phyloP scores from a whole-genome alignment of 2,329 filamentous ascomycete genomes.

The Aspergillus glaucus region DNA sequence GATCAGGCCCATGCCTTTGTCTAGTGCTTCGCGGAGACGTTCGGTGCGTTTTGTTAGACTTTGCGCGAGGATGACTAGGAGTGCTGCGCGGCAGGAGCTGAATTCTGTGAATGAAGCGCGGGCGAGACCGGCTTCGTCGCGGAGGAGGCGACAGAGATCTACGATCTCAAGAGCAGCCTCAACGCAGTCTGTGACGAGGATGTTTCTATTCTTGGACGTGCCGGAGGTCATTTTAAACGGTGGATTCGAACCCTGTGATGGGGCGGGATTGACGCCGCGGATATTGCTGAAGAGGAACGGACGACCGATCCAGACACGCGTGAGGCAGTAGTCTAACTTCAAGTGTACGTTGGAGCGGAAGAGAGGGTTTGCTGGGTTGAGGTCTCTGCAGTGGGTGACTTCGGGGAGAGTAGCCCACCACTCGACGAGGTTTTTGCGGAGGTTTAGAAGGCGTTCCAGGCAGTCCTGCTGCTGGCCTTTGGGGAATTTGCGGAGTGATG shows the following conservation, averaged over 20 bases:
- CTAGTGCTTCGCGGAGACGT: slow-evolving; percentile 40
- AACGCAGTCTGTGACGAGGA: slow-evolving; percentile 48
- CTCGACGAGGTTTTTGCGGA: slow-evolving; percentile 34
- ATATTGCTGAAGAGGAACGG: slow-evolving; percentile 46
- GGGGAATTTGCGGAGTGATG: slow-evolving; percentile 32
- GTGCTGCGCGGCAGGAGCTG: slow-evolving; percentile 49
- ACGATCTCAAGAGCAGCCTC: slow-evolving; percentile 48
- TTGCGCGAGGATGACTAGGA: slow-evolving; percentile 43
- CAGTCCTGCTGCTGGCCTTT: slow-evolving; percentile 36
- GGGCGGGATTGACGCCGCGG: slow-evolving; percentile 21
- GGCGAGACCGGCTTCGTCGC: slow-evolving; percentile 48
- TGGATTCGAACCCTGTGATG: slow-evolving; percentile 9
- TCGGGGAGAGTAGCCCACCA: slow-evolving; percentile 39
- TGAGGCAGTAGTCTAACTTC: slow-evolving; percentile 48
- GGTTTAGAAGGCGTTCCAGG: slow-evolving; percentile 33
- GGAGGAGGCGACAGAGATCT: slow-evolving; percentile 45
- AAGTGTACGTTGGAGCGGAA: slow-evolving; percentile 48
- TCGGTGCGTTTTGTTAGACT: slow-evolving; percentile 36
- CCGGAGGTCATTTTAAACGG: slow-evolving; percentile 24
- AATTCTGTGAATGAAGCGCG: slow-evolving; percentile 53
- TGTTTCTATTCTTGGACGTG: slow-evolving; percentile 29
- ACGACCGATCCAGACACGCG: slow-evolving; percentile 50
- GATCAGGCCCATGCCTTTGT: slow-evolving; percentile 47
- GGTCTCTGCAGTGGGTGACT: slow-evolving; percentile 35
- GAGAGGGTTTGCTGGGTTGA: slow-evolving; percentile 35